phyloP scores from a whole-genome alignment of 179 eudicot species.

The Beta lomatogona region DNA sequence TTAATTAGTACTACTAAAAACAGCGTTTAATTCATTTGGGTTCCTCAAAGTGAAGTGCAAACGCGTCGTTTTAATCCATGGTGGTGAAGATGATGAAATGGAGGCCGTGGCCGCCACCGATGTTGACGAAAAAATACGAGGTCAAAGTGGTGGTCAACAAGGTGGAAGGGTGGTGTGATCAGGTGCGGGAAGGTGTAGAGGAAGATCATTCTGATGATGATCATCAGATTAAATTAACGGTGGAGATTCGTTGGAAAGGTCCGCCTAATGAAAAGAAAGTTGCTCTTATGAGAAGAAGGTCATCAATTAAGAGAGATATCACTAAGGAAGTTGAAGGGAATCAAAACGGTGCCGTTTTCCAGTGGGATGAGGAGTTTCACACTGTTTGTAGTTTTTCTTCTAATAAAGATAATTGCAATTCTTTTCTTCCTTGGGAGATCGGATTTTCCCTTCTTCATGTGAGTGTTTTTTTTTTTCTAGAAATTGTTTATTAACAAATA shows the following conservation, averaged over 20 bases:
- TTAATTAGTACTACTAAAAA: neutral
- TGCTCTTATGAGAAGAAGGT: conserved; percentile 39
- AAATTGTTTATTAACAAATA: neutral
- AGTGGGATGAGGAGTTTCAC: conserved; percentile 76
- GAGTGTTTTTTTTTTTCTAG: conserved; percentile 30
- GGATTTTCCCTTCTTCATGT: conserved; percentile 63
- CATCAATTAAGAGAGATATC: conserved; percentile 24
- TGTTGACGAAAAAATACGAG: conserved; percentile 60
- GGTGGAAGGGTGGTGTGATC: conserved; percentile 49
- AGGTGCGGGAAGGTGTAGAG: conserved; percentile 39
- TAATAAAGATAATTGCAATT: conserved; percentile 48
- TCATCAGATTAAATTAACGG: conserved; percentile 33
- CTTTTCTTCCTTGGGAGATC: conserved; percentile 86
- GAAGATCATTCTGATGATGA: neutral
- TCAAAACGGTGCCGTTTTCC: conserved; percentile 52
- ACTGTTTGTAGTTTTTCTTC: conserved; percentile 54
- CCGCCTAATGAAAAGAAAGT: conserved; percentile 39
- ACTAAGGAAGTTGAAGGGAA: conserved; percentile 30
- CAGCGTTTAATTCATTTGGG: neutral
- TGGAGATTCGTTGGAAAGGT: conserved; percentile 88
- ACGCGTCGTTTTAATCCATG: conserved; percentile 27
- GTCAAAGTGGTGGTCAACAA: conserved; percentile 53
- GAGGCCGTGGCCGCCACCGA: conserved; percentile 86
- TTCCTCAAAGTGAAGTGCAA: neutral
- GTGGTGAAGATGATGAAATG: conserved; percentile 91